Percentiles rank a stretch among this genome's conserved stretches.
phyloP scores from a whole-genome alignment of 2,329 filamentous ascomycete genomes.

The Beauveria caledonica region DNA sequence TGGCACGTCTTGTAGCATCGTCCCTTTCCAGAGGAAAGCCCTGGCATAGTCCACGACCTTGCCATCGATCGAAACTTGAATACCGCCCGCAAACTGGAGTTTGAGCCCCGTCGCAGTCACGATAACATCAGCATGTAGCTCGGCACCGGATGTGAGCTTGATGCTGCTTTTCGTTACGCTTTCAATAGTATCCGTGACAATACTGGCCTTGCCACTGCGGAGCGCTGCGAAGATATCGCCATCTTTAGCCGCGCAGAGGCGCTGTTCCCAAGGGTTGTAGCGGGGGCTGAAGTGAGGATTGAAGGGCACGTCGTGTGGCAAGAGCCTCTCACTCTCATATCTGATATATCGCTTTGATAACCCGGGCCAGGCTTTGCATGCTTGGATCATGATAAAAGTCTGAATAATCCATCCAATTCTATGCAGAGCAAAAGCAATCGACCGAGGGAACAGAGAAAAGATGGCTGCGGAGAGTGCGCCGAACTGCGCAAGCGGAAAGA shows the following conservation, averaged over 20 bases:
- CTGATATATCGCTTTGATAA: slow-evolving; percentile 35
- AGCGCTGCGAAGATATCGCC: slow-evolving; percentile 38
- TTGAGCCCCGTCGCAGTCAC: slow-evolving; percentile 57
- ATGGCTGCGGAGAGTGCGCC: slow-evolving; percentile 27
- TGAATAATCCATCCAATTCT: slow-evolving; percentile 40
- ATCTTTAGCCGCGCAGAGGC: slow-evolving; percentile 50
- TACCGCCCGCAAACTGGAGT: slow-evolving; percentile 45
- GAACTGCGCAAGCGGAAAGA: slow-evolving; percentile 42
- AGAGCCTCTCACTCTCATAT: slow-evolving; percentile 30
- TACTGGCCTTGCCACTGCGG: slow-evolving; percentile 27
- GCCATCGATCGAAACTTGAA: slow-evolving; percentile 44
- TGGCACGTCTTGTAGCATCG: slow-evolving; percentile 55
- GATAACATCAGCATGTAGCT: slow-evolving; percentile 50
- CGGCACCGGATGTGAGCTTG: slow-evolving; percentile 32
- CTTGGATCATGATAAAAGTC: slow-evolving; percentile 30
- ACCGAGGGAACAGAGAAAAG: slow-evolving; percentile 32
- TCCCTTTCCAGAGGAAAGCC: slow-evolving; percentile 48
- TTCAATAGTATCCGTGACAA: slow-evolving; percentile 39
- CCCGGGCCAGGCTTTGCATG: slow-evolving; percentile 42
- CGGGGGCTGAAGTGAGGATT: slow-evolving; percentile 48
- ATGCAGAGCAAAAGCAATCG: slow-evolving; percentile 35
- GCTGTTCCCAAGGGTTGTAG: slow-evolving; percentile 59
- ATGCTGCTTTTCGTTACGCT: slow-evolving; percentile 36
- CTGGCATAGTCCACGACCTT: slow-evolving; percentile 31
- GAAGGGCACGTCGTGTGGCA: slow-evolving; percentile 38